Conservation (phyloP, 2,329 filamentous ascomycete species). For the Hypoxylon sp. region DNA sequence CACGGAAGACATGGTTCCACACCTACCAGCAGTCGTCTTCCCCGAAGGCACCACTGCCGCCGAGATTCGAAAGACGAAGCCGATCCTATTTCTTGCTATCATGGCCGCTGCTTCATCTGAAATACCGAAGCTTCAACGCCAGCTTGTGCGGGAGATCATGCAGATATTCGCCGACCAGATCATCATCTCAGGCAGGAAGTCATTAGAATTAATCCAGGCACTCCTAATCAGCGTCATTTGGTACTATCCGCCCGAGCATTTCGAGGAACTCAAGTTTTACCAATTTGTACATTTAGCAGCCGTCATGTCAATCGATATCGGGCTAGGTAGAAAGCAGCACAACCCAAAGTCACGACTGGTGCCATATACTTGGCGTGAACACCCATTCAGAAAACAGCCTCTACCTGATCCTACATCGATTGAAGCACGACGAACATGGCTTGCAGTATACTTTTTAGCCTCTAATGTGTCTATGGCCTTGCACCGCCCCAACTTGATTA, state of each 20-base stretch:
- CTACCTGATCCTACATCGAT: slow-evolving; percentile 68
- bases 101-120: slow-evolving; percentile 76
- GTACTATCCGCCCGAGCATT: slow-evolving; percentile 87
- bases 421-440: slow-evolving; percentile 71
- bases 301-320: slow-evolving; percentile 87
- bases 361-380: slow-evolving; percentile 60
- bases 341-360: slow-evolving; percentile 57
- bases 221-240: slow-evolving; percentile 83
- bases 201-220: slow-evolving; percentile 85
- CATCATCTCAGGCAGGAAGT: slow-evolving; percentile 83
- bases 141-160: slow-evolving; percentile 78
- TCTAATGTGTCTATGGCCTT: slow-evolving; percentile 73
- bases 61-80: slow-evolving; percentile 71
- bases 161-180: slow-evolving; percentile 81
- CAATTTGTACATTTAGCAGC: slow-evolving; percentile 86
- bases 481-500: slow-evolving; percentile 72
- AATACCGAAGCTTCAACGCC: slow-evolving; percentile 69
- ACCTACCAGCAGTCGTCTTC: slow-evolving; percentile 75
- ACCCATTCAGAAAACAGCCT: slow-evolving; percentile 60
- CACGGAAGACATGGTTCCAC: slow-evolving; percentile 70
- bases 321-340: slow-evolving; percentile 68
- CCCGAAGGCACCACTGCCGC: slow-evolving; percentile 66
- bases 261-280: slow-evolving; percentile 91
- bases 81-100: slow-evolving; percentile 78
- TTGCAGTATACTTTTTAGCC: slow-evolving; percentile 72